Evolutionary conservation across 2,329 filamentous ascomycete species (phyloP).

Genomic region (Eutypa lata): DNA sequence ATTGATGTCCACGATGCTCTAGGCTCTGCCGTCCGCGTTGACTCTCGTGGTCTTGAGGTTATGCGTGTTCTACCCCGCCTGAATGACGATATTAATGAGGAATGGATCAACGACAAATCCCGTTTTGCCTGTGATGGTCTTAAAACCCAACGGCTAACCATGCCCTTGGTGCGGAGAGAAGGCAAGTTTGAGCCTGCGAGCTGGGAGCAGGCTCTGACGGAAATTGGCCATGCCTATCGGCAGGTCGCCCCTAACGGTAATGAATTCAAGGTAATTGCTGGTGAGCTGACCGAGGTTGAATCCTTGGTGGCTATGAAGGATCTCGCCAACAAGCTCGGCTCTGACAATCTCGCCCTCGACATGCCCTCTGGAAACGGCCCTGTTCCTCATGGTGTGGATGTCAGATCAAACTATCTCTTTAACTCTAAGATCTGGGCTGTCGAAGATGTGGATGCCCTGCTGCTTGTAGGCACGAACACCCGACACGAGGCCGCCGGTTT

Average conservation of each 20-base stretch:
- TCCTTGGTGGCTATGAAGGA: slow-evolving; percentile 96
- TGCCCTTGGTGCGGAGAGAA: slow-evolving; percentile 82
- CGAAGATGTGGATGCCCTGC: slow-evolving; percentile 87
- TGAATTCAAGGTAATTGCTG: slow-evolving; percentile 93
- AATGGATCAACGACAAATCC: slow-evolving; percentile 99
- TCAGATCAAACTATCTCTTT: slow-evolving; percentile 93
- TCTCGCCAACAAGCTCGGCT: slow-evolving; percentile 91
- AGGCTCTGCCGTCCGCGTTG: slow-evolving; percentile 91
- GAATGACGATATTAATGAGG: slow-evolving; percentile 98
- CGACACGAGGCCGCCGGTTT: slow-evolving; percentile 92
- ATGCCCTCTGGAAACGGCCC: slow-evolving; percentile 80
- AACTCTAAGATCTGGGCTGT: slow-evolving; percentile 94
- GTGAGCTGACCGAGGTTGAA: slow-evolving; percentile 88
- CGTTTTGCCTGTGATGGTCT: slow-evolving; percentile 95
- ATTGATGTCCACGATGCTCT: slow-evolving; percentile 91
- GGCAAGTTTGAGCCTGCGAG: slow-evolving; percentile 89
- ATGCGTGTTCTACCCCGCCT: slow-evolving; percentile 91
- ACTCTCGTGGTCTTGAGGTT: slow-evolving; percentile 89
- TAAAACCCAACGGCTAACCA: slow-evolving; percentile 92
- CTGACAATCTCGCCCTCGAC: slow-evolving; percentile 92
- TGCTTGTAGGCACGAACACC: slow-evolving; percentile 92
- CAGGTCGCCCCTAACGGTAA: slow-evolving; percentile 79
- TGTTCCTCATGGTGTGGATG: slow-evolving; percentile 86
- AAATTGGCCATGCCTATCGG: slow-evolving; percentile 79
- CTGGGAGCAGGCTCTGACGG: slow-evolving; percentile 92